Base-by-base conservation (phyloP, 441 rosid species). In the Melastoma candidum region DNA sequence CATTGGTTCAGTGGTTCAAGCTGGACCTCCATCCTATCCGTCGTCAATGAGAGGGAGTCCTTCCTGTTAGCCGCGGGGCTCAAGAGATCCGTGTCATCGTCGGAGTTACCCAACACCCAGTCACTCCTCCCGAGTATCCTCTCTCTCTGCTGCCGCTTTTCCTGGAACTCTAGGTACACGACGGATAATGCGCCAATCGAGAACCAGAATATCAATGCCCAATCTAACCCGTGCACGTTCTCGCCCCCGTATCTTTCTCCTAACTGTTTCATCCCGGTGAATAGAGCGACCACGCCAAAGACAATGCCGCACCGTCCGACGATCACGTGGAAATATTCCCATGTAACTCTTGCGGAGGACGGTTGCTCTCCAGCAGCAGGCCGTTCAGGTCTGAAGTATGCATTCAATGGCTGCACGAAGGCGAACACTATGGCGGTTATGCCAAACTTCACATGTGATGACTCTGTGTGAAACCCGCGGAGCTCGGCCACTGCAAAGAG, bases 401-500 rank as follows among this genome's bases (percentile, higher is more conserved):
- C 98, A 65, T 92, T 88, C 48, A 77, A 56, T 0, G 98, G 98
- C 65, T 92, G 98, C 26, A 69, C 68, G 53, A 89, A 85, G 27
- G 82, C 95, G 65, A 85, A 76, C 39, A 82, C 58, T 70, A 85
- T 75, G 49, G 98, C 87, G 53, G 82, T 64, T 46, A 84, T 68
- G 44, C 98, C 98, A 14, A 84, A 72, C 63, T 85, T 92, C 39
- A 85, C 98, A 53, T 92, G 98, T 17, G 82, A 53, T 11, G 98
- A 86, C 49, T 71, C 77, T 48, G 82, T 66, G 59, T 60, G 72
- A 64, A 88, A 79, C 39, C 97, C 98, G 2, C 74, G 78, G 47
- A 92, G 97, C 56, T 92, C 98, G 49, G 95, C 98, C 48, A 92
- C 92, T 0, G 98, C 98, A 43, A 92, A 92, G 51, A 88, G 86